phyloP scores from a whole-genome alignment of 176 grass and related monocot species.

The Canna indica region DNA sequence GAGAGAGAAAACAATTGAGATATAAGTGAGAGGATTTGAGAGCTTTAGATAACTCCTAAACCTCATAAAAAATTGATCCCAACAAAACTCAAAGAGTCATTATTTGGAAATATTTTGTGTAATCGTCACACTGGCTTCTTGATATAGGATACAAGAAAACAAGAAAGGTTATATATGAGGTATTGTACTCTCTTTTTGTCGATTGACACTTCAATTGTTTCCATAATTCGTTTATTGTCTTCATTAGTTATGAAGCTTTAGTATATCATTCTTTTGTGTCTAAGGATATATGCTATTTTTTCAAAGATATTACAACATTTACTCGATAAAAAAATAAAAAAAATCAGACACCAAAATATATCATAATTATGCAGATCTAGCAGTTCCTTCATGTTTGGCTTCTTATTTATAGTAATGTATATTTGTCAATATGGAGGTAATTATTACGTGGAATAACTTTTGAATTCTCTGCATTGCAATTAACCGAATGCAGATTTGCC shows the following conservation, averaged over 20 bases:
- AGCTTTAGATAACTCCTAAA: no score
- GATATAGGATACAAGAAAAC: background rate
- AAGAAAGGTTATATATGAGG: background rate
- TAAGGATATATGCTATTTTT: background rate
- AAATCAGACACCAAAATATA: background rate
- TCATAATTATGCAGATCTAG: no score
- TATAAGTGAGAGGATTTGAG: no score
- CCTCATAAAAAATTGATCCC: no score
- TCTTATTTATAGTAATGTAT: background rate
- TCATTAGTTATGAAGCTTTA: background rate
- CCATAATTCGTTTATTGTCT: background rate
- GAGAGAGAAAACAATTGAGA: no score
- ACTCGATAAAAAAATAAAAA: no score
- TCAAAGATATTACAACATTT: no score
- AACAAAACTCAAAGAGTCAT: no score
- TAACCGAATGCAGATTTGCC: conserved; percentile 82
- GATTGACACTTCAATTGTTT: background rate
- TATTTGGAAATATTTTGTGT: background rate
- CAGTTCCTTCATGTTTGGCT: no score
- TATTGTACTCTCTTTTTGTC: background rate
- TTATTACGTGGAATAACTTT: conserved; percentile 4
- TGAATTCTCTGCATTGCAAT: conserved; percentile 14
- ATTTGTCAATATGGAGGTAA: background rate
- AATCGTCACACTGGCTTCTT: background rate
- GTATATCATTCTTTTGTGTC: background rate